Percentiles rank a stretch among this genome's conserved stretches.
phyloP scores from a whole-genome alignment of 2,329 filamentous ascomycete species.

The Colletotrichum echinochloae region DNA sequence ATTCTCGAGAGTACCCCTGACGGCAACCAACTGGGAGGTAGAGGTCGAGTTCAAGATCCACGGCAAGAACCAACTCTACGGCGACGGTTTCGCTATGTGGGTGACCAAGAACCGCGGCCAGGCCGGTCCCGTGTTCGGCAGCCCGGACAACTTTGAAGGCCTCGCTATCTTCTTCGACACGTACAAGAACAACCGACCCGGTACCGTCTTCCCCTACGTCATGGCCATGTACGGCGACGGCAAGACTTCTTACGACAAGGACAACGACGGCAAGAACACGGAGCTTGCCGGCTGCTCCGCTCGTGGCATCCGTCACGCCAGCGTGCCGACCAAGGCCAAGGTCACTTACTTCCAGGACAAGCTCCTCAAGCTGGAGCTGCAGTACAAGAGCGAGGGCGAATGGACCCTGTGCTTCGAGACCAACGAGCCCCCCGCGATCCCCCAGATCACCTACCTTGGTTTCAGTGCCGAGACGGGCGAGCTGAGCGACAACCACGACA shows the following conservation, averaged over 20 bases:
- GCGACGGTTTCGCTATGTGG: constrained; percentile 98
- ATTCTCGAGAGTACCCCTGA: constrained; percentile 93
- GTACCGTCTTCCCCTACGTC: constrained; percentile 94
- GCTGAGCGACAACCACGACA: constrained; percentile 97
- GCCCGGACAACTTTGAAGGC: constrained; percentile 89
- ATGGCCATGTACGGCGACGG: constrained; percentile 99
- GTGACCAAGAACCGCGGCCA: constrained; percentile 91
- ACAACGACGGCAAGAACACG: constrained; percentile 91
- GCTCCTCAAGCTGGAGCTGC: constrained; percentile 87
- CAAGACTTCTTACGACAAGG: constrained; percentile 88
- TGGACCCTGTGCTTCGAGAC: constrained; percentile 93
- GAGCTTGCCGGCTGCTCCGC: constrained; percentile 97
- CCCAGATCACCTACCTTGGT: constrained; percentile 79
- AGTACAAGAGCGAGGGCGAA: constrained; percentile 90
- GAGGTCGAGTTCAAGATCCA: constrained; percentile 96
- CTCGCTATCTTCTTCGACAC: constrained; percentile 97
- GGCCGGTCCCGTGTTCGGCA: constrained; percentile 87
- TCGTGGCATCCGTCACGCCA: constrained; percentile 85
- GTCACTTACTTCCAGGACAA: constrained; percentile 98
- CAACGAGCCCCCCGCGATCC: constrained; percentile 78
- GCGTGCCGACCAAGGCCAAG: constrained; percentile 83
- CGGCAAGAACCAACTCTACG: constrained; percentile 89
- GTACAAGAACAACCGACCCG: constrained; percentile 99
- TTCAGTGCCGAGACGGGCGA: constrained; percentile 94
- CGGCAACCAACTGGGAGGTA: constrained; percentile 98